Base-by-base conservation (phyloP, 2,329 filamentous ascomycete genomes). In the Penicillium verrucosum region DNA sequence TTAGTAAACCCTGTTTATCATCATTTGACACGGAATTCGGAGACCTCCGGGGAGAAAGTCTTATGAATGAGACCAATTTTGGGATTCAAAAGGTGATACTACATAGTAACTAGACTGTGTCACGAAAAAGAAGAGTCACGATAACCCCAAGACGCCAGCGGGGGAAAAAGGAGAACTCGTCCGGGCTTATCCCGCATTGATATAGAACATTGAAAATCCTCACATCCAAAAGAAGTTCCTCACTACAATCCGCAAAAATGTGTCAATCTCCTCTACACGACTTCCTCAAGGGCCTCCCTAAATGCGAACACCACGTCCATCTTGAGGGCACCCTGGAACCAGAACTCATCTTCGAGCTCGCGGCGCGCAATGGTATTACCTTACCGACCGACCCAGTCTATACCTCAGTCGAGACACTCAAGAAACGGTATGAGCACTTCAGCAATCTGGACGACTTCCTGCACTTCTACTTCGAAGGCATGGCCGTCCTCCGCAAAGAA, bases 281-380 rank as follows among this genome's bases (percentile, higher is more conserved):
- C 41, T 85, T 90, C 70, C 80, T 92, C 37, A 73, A 77, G 50
- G 80, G 81, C 32, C 81, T 92, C 30, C 89, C 89, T 61, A 92
- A 92, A 78, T 89, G 87, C 75, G 89, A 93, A 72, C 89, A 92
- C 69, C 89, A 92, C 74, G 82, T 92, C 52, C 89, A 93, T 70
- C 80, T 93, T 34, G 89, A 92, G 73, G 89, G 89, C 54, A 87
- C 87, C 12, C 80, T 93, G 37, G 85, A 86, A 40, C 88, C 89
- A 1, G 76, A 80, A 54, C 79, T 91, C 38, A 83, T 92, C 60
- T 92, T 92, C 77, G 68, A 78, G 30, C 83, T 93, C 5, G 87
- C 89, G 6, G 70, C 76, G 36, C 83, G 83, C 67, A 91, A 93
- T 79, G 77, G 77, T 53, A 82, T 92, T 64, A 38, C 77, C 2